Base-by-base conservation (phyloP, 2,329 filamentous ascomycete species). In the Monilinia polystroma region DNA sequence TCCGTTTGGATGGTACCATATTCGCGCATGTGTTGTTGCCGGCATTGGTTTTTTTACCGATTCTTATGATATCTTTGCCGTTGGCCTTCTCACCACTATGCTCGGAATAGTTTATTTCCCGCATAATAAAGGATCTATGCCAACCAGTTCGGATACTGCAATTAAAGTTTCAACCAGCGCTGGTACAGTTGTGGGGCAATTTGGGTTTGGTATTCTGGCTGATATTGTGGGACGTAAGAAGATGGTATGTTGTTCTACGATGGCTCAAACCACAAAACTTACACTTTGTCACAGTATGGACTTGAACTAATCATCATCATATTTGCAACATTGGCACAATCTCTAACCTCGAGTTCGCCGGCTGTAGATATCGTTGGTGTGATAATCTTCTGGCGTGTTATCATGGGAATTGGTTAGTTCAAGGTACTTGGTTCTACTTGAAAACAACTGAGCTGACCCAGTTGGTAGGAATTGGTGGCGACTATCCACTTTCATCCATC, bases 1-100 rank as follows among this genome's bases (percentile, higher is more conserved):
- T 14, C 88, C 88, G 1, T 93, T 93, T 68, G 89, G 91, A 74
- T 93, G 90, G 90, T 92, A 72, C 23, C 91, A 95, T 76, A 85
- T 93, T 66, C 85, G 91, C 49, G 89, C 90, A 67, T 84, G 90
- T 60, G 79, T 90, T 8, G 90, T 94, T 32, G 90, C 90, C 45
- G 91, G 91, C 72, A 88, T 93, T 56, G 69, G 63, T 71, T 95
- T 95, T 85, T 94, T 94, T 79, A 93, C 91, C n/a, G 91, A 93
- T 75, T 90, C 90, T 51, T 93, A 93, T 78, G 88, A 90, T 74
- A 66, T 66, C 3, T 70, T 70, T 51, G 69, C 69, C 20, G 65
- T 93, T 76, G 91, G 90, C 75, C 81, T 93, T 59, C 84, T 90
- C 60, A 89, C 87, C 1, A 84, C 83, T 56, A 86, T 72, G 70